Percentiles rank a stretch among this genome's conserved stretches.
These are phyloP conservation scores for Xanthoparmelia taractica DNA, from an alignment of 495 filamentous ascomycete genomes.

Conservation along the genomic window DNA sequence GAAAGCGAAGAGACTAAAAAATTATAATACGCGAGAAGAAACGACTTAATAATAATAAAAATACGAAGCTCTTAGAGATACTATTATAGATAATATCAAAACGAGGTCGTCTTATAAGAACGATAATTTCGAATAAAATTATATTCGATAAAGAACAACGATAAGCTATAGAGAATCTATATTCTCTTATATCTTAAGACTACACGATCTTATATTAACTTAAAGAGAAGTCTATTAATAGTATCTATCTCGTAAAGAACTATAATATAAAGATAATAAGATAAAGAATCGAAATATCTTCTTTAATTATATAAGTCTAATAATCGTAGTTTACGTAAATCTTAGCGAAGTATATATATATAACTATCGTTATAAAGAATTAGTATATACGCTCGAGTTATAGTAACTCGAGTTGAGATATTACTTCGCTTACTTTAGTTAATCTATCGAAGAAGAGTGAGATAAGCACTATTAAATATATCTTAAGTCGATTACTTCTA, in stretches of 20 bases:
- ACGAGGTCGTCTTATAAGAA: neutral
- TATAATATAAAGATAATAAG: neutral
- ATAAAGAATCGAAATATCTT: slow-evolving; percentile 13
- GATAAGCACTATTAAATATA: slow-evolving; percentile 4
- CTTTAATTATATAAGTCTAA: neutral
- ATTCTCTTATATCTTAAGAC: slow-evolving; percentile 7
- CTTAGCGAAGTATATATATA: neutral
- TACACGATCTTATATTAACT: slow-evolving; percentile 7
- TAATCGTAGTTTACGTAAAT: neutral
- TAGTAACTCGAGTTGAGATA: slow-evolving; percentile 9
- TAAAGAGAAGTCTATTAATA: slow-evolving; percentile 8
- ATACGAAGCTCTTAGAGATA: neutral
- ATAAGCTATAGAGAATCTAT: slow-evolving; percentile 8
- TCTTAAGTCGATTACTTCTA: slow-evolving; percentile 10
- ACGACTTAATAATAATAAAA: neutral
- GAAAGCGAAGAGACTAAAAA: neutral
- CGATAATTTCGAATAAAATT: slow-evolving; percentile 6
- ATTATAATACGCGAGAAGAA: neutral
- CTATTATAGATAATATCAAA: neutral
- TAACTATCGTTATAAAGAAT: neutral
- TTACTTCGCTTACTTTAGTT: slow-evolving; percentile 11
- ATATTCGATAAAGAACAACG: neutral
- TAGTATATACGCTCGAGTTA: slow-evolving; percentile 1
- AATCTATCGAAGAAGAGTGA: slow-evolving; percentile 12
- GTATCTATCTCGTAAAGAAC: neutral